phyloP scores from a whole-genome alignment of 2,329 filamentous ascomycete species.

The Fusarium incarnatum region DNA sequence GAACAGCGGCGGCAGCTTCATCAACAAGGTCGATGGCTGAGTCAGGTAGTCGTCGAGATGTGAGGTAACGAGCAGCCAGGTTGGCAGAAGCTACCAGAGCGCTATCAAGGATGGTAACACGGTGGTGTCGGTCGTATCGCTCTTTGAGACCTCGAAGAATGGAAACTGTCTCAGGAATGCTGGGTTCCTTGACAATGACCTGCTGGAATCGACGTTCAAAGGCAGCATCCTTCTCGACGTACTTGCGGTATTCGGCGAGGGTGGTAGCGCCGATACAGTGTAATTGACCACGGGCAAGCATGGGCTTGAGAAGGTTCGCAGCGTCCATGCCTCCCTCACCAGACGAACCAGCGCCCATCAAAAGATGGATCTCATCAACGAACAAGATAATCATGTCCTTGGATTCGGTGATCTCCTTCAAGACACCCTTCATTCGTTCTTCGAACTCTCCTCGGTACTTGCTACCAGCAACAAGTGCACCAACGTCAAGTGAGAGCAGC shows the following conservation, averaged over 20 bases:
- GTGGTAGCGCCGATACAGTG: slow-evolving; percentile 99
- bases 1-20: slow-evolving; percentile 95
- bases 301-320: slow-evolving; percentile 96
- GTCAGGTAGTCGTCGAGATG: slow-evolving; percentile 88
- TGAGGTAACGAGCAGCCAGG: slow-evolving; percentile 92
- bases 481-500: slow-evolving; percentile 93
- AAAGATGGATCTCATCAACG: slow-evolving; percentile 97
- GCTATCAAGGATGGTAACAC: slow-evolving; percentile 94
- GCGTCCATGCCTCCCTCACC: slow-evolving; percentile 99
- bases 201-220: slow-evolving; percentile 99
- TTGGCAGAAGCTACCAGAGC: slow-evolving; percentile 93
- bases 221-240: slow-evolving; percentile 97
- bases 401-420: slow-evolving; percentile 95
- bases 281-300: slow-evolving; percentile 94
- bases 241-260: slow-evolving; percentile 94
- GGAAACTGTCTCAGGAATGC: slow-evolving; percentile 89
- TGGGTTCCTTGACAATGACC: slow-evolving; percentile 94
- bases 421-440: slow-evolving; percentile 97
- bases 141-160: slow-evolving; percentile 99
- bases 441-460: slow-evolving; percentile 99
- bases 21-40: slow-evolving; percentile 97
- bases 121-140: slow-evolving; percentile 97
- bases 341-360: slow-evolving; percentile 96
- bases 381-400: slow-evolving; percentile 98
- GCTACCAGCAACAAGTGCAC: slow-evolving; percentile 93